Base-by-base conservation (phyloP, 2,329 filamentous ascomycete genomes). In the Helotiales sp. region DNA sequence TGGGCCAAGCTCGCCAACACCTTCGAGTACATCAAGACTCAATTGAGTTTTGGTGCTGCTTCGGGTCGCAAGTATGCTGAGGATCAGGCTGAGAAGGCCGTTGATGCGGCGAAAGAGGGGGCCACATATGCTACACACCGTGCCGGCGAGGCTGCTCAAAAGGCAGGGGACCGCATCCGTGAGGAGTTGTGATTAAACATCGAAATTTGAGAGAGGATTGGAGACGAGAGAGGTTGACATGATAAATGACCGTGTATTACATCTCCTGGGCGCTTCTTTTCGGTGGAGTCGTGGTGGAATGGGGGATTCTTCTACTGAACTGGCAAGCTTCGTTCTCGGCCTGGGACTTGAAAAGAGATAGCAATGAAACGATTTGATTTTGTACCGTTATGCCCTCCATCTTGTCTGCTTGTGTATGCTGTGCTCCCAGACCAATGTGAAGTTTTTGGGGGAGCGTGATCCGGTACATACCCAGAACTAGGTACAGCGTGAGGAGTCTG, bases 1-100 rank as follows among this genome's bases (percentile, higher is more conserved):
- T 86, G 88, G 70, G 89, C 88, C 76, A 90, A 90, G 78, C 73
- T 92, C 20, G 78, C 80, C 71, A 78, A 79, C 47, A 77, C 78
- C 49, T 73, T 79, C 24, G 77, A 83, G 71, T 86, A 84, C 83
- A 72, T 82, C 26, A 63, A 83, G 65, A 80, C 82, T 40, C 82
- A 85, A 74, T 69, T 85, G 62, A 82, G 79, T 74, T 77, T 83
- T 40, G 83, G 82, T 34, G 81, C 82, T 58, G 77, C 81, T n/a
- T 79, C 78, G 64, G 83, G 82, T 40, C 77, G 80, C 32, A 80
- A 80, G 37, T 78, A 84, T 70, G 76, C 75, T n/a, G 64, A 63
- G 10, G 74, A 77, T 47, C 73, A 79, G 64, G 82, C 80, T n/a
- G 78, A 84, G 71, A 81, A 83, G 65, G 82, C 79, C 30, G 80